Conservation (phyloP, 176 grass and related monocot species). For the Typha latifolia region DNA sequence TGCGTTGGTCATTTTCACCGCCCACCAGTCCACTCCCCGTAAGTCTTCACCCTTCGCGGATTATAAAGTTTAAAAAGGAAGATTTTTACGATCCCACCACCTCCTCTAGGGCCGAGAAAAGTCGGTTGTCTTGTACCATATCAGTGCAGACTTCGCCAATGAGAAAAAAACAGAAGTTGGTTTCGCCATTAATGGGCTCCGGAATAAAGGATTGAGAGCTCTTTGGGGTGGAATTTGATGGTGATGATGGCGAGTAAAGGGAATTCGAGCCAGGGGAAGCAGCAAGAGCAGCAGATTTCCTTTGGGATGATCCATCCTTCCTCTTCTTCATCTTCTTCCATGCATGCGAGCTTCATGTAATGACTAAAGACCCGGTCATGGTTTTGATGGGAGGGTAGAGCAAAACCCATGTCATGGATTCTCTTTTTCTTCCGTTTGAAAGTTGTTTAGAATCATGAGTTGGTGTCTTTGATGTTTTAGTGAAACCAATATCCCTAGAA, state of each 20-base stretch:
- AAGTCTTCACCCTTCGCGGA: too few relatives aligned
- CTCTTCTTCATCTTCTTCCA: conserved; percentile 46
- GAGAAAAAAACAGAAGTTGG: conserved; percentile 41
- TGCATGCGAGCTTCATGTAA: conserved; percentile 67
- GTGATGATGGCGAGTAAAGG: conserved; percentile 19
- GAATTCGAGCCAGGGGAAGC: conserved; percentile 11
- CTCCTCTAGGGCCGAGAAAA: too few relatives aligned
- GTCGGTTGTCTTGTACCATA: too few relatives aligned
- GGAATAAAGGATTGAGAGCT: conserved; percentile 8
- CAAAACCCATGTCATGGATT: too few relatives aligned
- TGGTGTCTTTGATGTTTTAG: too few relatives aligned
- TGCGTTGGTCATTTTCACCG: too few relatives aligned
- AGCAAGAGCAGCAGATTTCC: conserved; percentile 57
- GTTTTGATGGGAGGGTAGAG: neutral
- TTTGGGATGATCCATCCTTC: conserved; percentile 42
- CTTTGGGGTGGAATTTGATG: neutral
- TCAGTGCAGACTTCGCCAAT: neutral
- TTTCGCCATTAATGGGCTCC: conserved; percentile 58
- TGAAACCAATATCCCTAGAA: too few relatives aligned
- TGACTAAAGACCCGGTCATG: neutral
- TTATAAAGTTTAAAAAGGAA: too few relatives aligned
- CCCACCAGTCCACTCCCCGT: too few relatives aligned
- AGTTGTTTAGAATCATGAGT: too few relatives aligned
- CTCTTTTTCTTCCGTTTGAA: too few relatives aligned
- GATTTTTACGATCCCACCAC: too few relatives aligned